Percentiles rank a stretch among this genome's conserved stretches.
phyloP scores from a whole-genome alignment of 2,329 filamentous ascomycete genomes.

The Chaetomium sp. region DNA sequence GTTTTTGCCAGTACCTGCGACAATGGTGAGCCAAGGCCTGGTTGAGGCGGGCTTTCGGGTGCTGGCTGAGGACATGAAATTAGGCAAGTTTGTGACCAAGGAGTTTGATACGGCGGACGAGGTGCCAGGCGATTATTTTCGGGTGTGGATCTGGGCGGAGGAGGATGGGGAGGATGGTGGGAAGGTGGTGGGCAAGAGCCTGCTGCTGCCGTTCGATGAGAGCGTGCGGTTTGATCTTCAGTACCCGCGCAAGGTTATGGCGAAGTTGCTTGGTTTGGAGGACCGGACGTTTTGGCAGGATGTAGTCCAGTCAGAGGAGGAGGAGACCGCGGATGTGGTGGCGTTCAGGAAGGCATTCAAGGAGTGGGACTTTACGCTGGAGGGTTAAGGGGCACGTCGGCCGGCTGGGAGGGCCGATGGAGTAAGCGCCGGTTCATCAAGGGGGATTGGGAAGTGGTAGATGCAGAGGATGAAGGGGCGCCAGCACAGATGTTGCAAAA shows the following conservation, averaged over 20 bases:
- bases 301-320: constrained; percentile 66
- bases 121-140: constrained; percentile 62
- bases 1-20: constrained; percentile 67
- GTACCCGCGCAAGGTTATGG: constrained; percentile 80
- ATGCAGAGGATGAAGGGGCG: no score
- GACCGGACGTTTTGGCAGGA: constrained; percentile 78
- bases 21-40: constrained; percentile 63
- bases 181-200: constrained; percentile 54
- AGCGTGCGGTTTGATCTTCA: constrained; percentile 81
- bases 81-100: constrained; percentile 44
- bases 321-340: constrained; percentile 72
- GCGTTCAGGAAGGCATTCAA: constrained; percentile 78
- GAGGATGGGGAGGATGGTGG: constrained; percentile 40
- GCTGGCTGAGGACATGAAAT: constrained; percentile 68
- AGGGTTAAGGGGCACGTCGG: neutral
- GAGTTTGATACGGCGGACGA: constrained; percentile 47
- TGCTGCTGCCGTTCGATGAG: constrained; percentile 67
- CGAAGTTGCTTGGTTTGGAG: constrained; percentile 78
- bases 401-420: neutral
- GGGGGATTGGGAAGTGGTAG: no score
- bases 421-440: neutral
- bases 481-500: no score
- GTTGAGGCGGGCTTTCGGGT: constrained; percentile 86
- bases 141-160: constrained; percentile 71
- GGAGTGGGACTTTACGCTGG: constrained; percentile 73